These are phyloP conservation scores for Phytophthora palmivora DNA, from an alignment of 352 stramenopile genomes.

Conservation along the genomic window DNA sequence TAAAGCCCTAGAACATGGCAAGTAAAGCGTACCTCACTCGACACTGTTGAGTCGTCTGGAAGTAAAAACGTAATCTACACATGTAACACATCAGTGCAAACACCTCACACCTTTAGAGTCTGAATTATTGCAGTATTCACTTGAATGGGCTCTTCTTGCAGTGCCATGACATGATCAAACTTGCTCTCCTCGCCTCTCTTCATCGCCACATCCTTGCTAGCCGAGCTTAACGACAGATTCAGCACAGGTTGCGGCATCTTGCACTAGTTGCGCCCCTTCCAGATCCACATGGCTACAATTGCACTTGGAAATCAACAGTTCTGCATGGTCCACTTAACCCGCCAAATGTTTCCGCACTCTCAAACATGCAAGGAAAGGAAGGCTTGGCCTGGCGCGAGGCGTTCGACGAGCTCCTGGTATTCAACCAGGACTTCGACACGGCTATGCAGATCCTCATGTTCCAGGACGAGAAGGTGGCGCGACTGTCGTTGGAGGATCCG, in stretches of 20 bases:
- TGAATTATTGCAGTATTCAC: no score
- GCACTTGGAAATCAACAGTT: no score
- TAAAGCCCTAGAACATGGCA: no score
- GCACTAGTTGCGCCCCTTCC: slow-evolving; percentile 31
- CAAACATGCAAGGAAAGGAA: slow-evolving; percentile 11
- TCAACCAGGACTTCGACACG: slow-evolving; percentile 72
- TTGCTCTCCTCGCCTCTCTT: slow-evolving; percentile 45
- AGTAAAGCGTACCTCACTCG: no score
- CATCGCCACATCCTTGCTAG: slow-evolving; percentile 22
- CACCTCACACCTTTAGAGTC: no score
- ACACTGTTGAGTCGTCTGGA: no score
- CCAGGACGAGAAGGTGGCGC: slow-evolving; percentile 51
- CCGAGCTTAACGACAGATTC: slow-evolving; percentile 33
- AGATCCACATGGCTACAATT: slow-evolving; percentile 12
- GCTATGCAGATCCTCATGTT: slow-evolving; percentile 73
- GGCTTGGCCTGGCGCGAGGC: slow-evolving; percentile 14
- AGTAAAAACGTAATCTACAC: no score
- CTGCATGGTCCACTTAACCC: slow-evolving; percentile 15
- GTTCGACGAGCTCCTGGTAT: slow-evolving; percentile 49
- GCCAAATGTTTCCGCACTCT: slow-evolving; percentile 24
- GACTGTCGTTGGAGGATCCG: slow-evolving; percentile 43
- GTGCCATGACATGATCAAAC: no score
- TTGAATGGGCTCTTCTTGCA: no score
- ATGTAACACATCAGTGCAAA: no score
- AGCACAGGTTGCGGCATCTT: slow-evolving; percentile 38